Base-by-base conservation (phyloP, 768 basidiomycete genomes). In the Phaeotremella fagi region DNA sequence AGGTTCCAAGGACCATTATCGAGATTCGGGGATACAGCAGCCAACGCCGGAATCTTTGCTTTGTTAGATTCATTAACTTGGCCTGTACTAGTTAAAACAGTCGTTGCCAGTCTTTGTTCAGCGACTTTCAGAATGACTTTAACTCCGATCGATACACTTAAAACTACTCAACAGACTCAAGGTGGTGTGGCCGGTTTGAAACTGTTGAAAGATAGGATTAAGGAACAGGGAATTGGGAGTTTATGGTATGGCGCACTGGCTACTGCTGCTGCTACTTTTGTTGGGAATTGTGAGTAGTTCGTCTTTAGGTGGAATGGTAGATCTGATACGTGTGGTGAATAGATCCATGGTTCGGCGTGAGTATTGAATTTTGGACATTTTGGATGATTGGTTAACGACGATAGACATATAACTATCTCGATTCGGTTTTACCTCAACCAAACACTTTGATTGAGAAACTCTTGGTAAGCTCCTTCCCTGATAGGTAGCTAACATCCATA, bases 161-260 rank as follows among this genome's bases (percentile, higher is more conserved):
- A 97, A 80, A 98, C 94, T 3, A 97, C 90, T 1, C 77, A 97
- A 75, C 94, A 98, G 75, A 87, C 94, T 0, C 85, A 92, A 66
- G 92, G 92, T 12, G 81, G 79, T 58, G 61, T 55, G 11, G 72
- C 76, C 1, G 92, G 88, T 0, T 76, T 85, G 50, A 66, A 71
- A 27, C 81, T 97, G 45, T 77, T 97, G 31, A 80, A 77, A 52
- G 77, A 79, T 2, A 79, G 92, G 28, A 79, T 90, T 61, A 83
- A 80, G 67, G 80, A 73, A 55, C 85, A 89, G 61, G 91, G 91
- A 9, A 72, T 94, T 16, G 80, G 80, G 26, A 81, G 85, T 15
- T 70, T 95, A 22, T 95, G 88, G 88, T 92, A 88, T 59, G 91
- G 91, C 14, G 90, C 91, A 0, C 54, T 90, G 24, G 94, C 90